A percentile compares a stretch with the other conserved stretches of the same genome.
These are phyloP conservation scores for Colletotrichum lentis DNA, from an alignment of 2,329 filamentous ascomycete species.

Conservation along the genomic window DNA sequence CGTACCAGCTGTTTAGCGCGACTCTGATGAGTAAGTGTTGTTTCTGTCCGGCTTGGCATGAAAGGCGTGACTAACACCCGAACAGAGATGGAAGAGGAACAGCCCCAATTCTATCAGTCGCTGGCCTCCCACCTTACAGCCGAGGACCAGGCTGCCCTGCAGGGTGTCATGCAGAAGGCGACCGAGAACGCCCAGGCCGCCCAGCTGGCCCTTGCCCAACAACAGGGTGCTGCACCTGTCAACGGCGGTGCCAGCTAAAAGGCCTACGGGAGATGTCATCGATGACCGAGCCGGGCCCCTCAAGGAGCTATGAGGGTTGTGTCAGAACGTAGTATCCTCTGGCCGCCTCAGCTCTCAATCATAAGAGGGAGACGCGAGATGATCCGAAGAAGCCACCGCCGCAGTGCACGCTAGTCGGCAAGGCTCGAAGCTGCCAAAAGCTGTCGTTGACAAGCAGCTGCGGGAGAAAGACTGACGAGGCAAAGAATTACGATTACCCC, in stretches of 20 bases:
- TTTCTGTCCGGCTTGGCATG: background rate
- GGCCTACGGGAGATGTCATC: slow-evolving; percentile 35
- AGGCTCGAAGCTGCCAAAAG: slow-evolving; percentile 31
- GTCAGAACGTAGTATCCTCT: slow-evolving; percentile 13
- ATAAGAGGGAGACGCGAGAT: slow-evolving; percentile 38
- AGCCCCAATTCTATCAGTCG: slow-evolving; percentile 85
- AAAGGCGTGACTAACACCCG: slow-evolving; percentile 37
- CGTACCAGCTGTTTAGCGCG: slow-evolving; percentile 87
- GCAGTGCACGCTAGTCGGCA: slow-evolving; percentile 25
- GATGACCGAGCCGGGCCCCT: slow-evolving; percentile 38
- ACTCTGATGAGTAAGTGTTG: slow-evolving; percentile 78
- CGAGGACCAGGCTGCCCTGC: slow-evolving; percentile 83
- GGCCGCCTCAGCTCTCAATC: slow-evolving; percentile 20
- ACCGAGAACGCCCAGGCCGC: slow-evolving; percentile 54
- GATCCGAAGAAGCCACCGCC: slow-evolving; percentile 35
- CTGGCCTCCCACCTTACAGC: slow-evolving; percentile 80
- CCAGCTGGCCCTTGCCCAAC: slow-evolving; percentile 41
- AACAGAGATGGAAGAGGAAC: slow-evolving; percentile 85
- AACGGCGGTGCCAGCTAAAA: slow-evolving; percentile 40
- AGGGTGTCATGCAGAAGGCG: slow-evolving; percentile 75
- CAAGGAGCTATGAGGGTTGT: slow-evolving; percentile 18
- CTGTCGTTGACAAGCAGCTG: slow-evolving; percentile 32
- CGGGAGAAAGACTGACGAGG: slow-evolving; percentile 37
- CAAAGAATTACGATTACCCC: slow-evolving; percentile 37
- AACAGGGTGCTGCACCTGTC: slow-evolving; percentile 40